Percentiles rank a stretch among this genome's conserved stretches.
These are phyloP conservation scores for Syncephalastrum monosporum DNA, from an alignment of 371 early-diverging fungal species.

Conservation along the genomic window DNA sequence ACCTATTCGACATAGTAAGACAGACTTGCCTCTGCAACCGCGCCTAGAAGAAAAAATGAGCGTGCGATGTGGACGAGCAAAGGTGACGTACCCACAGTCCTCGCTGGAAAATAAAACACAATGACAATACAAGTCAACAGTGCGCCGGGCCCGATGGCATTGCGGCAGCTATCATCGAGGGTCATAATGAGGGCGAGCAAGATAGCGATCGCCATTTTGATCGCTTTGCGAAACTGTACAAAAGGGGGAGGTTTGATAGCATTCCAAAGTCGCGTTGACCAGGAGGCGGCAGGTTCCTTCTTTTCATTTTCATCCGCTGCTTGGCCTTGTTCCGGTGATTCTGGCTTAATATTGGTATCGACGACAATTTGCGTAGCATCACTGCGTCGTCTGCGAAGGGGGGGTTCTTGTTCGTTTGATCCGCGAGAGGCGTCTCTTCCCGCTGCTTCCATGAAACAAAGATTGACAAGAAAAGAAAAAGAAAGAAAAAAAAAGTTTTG, in stretches of 20 bases:
- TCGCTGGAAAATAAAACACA: constrained; percentile 25
- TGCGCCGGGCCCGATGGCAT: constrained; percentile 14
- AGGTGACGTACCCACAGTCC: constrained; percentile 16
- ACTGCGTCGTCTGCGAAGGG: too few species aligned
- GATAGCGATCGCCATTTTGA: constrained; percentile 36
- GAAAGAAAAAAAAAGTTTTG: too few species aligned
- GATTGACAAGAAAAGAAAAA: too few species aligned
- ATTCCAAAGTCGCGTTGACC: not conserved
- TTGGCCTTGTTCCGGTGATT: too few species aligned
- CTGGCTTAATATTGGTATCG: too few species aligned
- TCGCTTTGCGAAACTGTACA: constrained; percentile 27
- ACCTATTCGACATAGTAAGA: too few species aligned
- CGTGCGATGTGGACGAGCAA: not conserved
- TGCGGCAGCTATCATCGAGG: constrained; percentile 10
- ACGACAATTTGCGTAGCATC: too few species aligned
- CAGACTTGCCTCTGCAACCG: constrained; percentile 8
- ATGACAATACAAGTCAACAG: constrained; percentile 16
- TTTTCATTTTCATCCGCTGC: not conserved
- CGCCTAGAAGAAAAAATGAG: not conserved
- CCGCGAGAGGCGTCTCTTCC: too few species aligned
- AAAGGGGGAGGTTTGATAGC: constrained; percentile 19
- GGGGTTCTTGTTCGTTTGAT: too few species aligned
- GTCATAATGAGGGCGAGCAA: constrained; percentile 27
- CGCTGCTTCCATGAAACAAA: too few species aligned
- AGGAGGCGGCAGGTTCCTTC: not conserved